Evolutionary conservation across 257 asterid genomes (phyloP), one percentile per base, ranked within the genome.

Genomic region (Parsonsia alboflavescens): DNA sequence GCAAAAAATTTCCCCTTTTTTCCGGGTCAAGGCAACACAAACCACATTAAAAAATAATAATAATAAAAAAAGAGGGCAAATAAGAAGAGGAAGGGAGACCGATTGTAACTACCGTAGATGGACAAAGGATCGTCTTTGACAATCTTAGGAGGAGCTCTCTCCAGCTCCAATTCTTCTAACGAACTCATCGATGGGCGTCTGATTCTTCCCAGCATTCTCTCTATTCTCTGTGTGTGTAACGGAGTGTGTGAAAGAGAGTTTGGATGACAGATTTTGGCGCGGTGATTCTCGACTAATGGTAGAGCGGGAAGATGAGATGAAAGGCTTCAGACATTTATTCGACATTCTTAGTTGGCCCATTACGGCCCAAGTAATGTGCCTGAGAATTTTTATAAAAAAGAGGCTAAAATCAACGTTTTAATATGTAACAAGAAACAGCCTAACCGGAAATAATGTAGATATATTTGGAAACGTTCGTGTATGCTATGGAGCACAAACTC

Each of bases 91-190:
- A 48, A 5, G 22, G n/a, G 2, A 21, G 61, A 7, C 15, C n/a
- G n/a, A 10, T 13, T 64, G 7, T 19, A 22, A 15, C 19, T 84
- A 92, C 98, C 98, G 52, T 90, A 92, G 22, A 92, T 82, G 73
- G 98, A 92, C 82, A 92, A 90, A 44, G 89, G 82, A n/a, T 93
- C 94, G 76, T 84, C 84, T 77, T 93, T 93, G 82, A 81, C 82
- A 73, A 93, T 66, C 81, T 90, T 93, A 63, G 88, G 76, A 48
- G 85, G 70, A 0, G 84, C 82, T 68, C 91, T 85, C 82, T 93
- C 93, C 84, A 87, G 52, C 83, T 90, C 97, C 77, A 92, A 68
- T 28, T 71, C 80, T 75, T 85, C 90, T 79, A 90, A 75, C 11
- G 97, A 92, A 73, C 77, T 65, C 44, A 82, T 57, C 57, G 97